Evolutionary conservation across 2,329 filamentous ascomycete species (phyloP).

Genomic region (Tolypocladium inflatum): DNA sequence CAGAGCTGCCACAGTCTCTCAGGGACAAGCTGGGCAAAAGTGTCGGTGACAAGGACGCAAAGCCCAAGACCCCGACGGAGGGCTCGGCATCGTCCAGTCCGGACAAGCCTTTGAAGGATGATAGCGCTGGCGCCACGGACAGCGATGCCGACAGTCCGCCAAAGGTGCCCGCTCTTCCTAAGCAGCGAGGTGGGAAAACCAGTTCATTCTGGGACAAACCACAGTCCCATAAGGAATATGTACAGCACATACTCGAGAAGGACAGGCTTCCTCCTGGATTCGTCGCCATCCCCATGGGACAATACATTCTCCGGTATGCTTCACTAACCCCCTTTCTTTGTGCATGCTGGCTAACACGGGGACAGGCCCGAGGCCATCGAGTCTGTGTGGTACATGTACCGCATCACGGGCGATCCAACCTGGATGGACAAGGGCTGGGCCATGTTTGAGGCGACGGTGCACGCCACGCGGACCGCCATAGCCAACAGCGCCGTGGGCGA

Average conservation of each 20-base stretch:
- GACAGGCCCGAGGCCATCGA: constrained; percentile 75
- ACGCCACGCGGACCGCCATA: constrained; percentile 53
- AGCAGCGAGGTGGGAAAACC: not conserved
- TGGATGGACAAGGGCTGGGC: constrained; percentile 79
- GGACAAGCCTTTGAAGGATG: not conserved
- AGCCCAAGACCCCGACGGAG: constrained; percentile 1
- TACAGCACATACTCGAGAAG: constrained; percentile 32
- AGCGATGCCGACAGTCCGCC: not conserved
- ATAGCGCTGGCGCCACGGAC: constrained; percentile 1
- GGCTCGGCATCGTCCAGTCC: not conserved
- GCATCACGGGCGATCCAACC: constrained; percentile 67
- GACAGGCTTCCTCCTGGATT: constrained; percentile 43
- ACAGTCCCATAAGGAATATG: constrained; percentile 43
- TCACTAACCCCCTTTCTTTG: constrained; percentile 17
- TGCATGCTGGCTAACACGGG: constrained; percentile 9
- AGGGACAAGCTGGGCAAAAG: constrained; percentile 18
- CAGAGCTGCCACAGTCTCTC: constrained; percentile 20
- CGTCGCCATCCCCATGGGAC: constrained; percentile 28
- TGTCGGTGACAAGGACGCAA: constrained; percentile 2
- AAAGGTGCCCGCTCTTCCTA: not conserved
- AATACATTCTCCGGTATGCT: constrained; percentile 54
- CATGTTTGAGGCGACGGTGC: constrained; percentile 69
- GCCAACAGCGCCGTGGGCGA: constrained; percentile 64
- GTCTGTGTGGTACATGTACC: constrained; percentile 82
- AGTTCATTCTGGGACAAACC: constrained; percentile 21